phyloP scores from a whole-genome alignment of 208 protist genomes.

The Acanthamoeba royreba region DNA sequence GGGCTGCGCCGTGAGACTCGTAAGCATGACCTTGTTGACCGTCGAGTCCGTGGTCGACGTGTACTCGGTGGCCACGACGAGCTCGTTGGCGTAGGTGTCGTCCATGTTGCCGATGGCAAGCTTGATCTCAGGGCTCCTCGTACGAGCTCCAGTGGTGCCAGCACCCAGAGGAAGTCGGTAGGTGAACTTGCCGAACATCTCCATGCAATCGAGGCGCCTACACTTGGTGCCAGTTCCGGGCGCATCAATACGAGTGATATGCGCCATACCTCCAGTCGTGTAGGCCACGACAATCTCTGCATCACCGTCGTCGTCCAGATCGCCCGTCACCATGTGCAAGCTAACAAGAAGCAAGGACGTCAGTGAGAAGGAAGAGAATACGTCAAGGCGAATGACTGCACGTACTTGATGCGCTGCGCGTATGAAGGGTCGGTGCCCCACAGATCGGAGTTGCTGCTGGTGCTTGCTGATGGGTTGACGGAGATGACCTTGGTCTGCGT shows the following conservation, averaged over 20 bases:
- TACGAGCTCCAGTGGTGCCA: background rate
- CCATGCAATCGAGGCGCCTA: background rate
- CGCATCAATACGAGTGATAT: background rate
- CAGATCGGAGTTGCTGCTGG: background rate
- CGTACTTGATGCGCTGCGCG: background rate
- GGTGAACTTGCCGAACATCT: background rate
- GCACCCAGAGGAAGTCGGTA: background rate
- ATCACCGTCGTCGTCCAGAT: background rate
- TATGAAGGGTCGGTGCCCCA: background rate
- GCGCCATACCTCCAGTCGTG: background rate
- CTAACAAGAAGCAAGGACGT: background rate
- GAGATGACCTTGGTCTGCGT: background rate
- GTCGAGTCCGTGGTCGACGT: too few species aligned
- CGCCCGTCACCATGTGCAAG: background rate
- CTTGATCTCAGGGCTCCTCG: background rate
- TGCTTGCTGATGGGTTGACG: background rate
- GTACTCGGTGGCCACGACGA: too few species aligned
- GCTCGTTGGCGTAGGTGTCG: too few species aligned
- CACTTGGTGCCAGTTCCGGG: slow-evolving; percentile 2
- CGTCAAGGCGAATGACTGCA: background rate
- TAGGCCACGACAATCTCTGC: background rate
- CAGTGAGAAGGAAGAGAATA: background rate
- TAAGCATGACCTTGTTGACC: too few species aligned
- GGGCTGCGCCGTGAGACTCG: too few species aligned
- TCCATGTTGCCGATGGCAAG: too few species aligned